phyloP scores from a whole-genome alignment of 306 rosid species.

The Acmispon strigosus region DNA sequence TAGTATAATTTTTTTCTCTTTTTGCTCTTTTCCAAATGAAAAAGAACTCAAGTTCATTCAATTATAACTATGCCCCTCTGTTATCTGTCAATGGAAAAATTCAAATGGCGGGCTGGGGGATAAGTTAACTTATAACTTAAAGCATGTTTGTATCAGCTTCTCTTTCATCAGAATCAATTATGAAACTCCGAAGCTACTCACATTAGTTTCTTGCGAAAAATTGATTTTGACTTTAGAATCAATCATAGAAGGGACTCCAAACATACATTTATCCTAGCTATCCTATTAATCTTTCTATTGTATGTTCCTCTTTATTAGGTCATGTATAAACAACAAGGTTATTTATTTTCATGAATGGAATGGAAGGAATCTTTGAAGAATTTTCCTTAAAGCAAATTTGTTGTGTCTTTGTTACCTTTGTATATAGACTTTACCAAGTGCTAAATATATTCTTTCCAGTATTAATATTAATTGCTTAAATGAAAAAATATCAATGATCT shows the following conservation, averaged over 20 bases:
- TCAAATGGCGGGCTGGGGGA: not conserved
- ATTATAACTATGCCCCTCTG: not conserved
- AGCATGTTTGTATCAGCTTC: too few species aligned
- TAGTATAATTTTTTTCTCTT: not conserved
- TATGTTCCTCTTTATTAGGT: not conserved
- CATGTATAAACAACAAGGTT: not conserved
- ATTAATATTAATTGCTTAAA: not conserved
- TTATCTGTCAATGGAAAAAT: not conserved
- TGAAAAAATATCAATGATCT: conserved; percentile 12
- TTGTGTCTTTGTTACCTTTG: not conserved
- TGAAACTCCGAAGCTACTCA: too few species aligned
- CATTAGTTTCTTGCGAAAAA: too few species aligned
- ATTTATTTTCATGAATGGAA: not conserved
- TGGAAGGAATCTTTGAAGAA: not conserved
- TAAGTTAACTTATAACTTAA: not conserved
- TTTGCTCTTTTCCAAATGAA: not conserved
- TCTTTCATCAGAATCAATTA: too few species aligned
- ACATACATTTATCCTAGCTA: not conserved
- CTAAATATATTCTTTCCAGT: not conserved
- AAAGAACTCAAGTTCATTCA: not conserved
- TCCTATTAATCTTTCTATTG: not conserved
- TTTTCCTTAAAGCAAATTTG: not conserved
- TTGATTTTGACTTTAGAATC: too few species aligned
- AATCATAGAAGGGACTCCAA: too few species aligned
- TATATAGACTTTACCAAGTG: not conserved